Percentiles rank a stretch among this genome's conserved stretches.
phyloP scores from a whole-genome alignment of 139 green algal genomes.

The Zygnema circumcarinatum region DNA sequence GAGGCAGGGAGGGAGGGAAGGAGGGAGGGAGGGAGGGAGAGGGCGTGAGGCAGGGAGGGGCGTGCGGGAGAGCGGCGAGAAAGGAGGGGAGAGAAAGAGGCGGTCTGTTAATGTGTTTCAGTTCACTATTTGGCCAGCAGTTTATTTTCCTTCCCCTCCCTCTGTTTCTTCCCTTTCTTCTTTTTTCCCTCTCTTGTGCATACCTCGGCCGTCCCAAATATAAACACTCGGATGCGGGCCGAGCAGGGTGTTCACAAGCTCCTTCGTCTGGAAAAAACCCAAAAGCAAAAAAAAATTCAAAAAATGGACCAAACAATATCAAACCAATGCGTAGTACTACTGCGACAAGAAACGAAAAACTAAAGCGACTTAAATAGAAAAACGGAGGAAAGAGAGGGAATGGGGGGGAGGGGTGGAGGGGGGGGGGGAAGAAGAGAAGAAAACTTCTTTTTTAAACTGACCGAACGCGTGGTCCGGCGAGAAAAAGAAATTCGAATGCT shows the following conservation, averaged over 20 bases:
- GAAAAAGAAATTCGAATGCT: constrained; percentile 26
- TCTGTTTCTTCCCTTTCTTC: background rate
- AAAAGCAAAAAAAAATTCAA: background rate
- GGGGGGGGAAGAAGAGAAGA: background rate
- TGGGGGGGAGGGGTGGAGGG: background rate
- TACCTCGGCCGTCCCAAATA: constrained; percentile 46
- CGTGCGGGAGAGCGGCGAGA: background rate
- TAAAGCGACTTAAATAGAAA: background rate
- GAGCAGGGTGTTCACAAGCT: background rate
- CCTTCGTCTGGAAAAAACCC: constrained; percentile 10
- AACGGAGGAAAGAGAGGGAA: background rate
- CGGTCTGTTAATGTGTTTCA: background rate
- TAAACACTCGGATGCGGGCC: background rate
- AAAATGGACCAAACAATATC: background rate
- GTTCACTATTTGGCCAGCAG: background rate
- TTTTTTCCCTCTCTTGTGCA: background rate
- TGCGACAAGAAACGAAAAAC: too few relatives aligned
- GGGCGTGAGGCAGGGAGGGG: background rate
- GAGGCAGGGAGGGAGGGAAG: background rate
- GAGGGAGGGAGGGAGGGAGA: background rate
- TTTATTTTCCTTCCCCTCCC: background rate
- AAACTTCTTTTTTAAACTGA: too few relatives aligned
- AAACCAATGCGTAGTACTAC: too few relatives aligned
- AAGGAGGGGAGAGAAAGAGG: background rate
- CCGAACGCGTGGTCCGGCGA: constrained; percentile 16